Conservation (phyloP, 1,284 basidiomycete species). For the Puccinia triticina region DNA sequence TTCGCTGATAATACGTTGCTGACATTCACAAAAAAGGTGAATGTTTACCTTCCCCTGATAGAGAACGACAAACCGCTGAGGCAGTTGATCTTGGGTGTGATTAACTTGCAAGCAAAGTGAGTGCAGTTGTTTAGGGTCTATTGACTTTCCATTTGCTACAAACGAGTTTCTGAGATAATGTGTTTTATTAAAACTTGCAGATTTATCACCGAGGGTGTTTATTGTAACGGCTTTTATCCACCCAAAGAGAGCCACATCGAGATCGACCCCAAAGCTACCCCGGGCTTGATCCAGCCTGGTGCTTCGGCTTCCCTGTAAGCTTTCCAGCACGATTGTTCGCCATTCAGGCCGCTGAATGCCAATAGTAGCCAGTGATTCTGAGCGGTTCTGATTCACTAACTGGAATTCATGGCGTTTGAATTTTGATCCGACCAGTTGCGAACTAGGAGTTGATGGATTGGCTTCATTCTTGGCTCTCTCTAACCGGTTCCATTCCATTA, state of each 20-base stretch:
- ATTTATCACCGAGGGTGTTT: conserved; percentile 8
- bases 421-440: conserved; percentile 1
- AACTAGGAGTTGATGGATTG: conserved; percentile 23
- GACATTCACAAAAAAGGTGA: background rate
- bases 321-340: background rate
- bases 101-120: conserved; percentile 28
- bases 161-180: background rate
- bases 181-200: background rate
- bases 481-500: background rate
- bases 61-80: background rate
- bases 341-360: background rate
- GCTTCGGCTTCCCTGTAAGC: background rate
- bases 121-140: background rate
- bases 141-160: background rate
- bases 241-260: background rate
- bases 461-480: conserved; percentile 21
- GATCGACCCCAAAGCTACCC: background rate
- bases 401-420: background rate
- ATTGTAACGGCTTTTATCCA: conserved; percentile 8
- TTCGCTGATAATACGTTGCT: background rate
- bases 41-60: conserved; percentile 28
- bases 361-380: no score
- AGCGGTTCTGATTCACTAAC: background rate
- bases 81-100: conserved; percentile 1
- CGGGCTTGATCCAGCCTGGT: background rate